phyloP scores from a whole-genome alignment of 352 stramenopile species.

The Globisporangium paddicum region DNA sequence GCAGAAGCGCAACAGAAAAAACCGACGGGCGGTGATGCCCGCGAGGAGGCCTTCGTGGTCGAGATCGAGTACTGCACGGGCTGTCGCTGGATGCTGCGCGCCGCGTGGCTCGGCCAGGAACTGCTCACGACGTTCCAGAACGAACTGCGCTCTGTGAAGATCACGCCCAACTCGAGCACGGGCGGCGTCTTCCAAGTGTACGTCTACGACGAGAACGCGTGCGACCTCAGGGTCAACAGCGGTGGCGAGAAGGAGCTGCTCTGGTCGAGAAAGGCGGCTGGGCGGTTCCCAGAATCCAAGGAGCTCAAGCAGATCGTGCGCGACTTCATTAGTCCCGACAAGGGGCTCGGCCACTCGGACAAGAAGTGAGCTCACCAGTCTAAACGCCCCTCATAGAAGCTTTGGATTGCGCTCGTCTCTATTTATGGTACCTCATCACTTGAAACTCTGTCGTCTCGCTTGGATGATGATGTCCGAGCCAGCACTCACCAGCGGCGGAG shows the following conservation, averaged over 20 bases:
- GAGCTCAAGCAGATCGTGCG: conserved; percentile 91
- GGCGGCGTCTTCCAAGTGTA: conserved; percentile 72
- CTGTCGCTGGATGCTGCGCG: conserved; percentile 88
- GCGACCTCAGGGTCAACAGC: conserved; percentile 11
- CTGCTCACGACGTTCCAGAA: conserved; percentile 90
- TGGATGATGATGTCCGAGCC: conserved; percentile 11
- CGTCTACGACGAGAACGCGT: conserved; percentile 25
- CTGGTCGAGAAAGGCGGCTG: conserved; percentile 79
- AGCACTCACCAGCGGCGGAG: neutral
- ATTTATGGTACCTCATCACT: neutral
- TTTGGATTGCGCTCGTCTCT: neutral
- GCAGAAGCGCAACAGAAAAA: conserved; percentile 4
- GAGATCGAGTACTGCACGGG: conserved; percentile 92
- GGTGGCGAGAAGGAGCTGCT: conserved; percentile 53
- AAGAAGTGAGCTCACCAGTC: conserved; percentile 38
- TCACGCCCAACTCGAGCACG: conserved; percentile 54
- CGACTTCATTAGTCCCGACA: conserved; percentile 79
- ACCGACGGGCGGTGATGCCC: neutral
- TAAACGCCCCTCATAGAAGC: neutral
- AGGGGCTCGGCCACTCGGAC: conserved; percentile 83
- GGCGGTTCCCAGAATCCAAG: conserved; percentile 90
- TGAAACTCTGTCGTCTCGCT: neutral
- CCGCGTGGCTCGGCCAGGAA: conserved; percentile 89
- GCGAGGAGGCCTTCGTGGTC: conserved; percentile 46
- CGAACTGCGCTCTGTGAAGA: conserved; percentile 64